A percentile compares a stretch with the other conserved stretches of the same genome.
Conservation (phyloP, 2,329 filamentous ascomycete species). For the Ophiosphaerella herpotricha region DNA sequence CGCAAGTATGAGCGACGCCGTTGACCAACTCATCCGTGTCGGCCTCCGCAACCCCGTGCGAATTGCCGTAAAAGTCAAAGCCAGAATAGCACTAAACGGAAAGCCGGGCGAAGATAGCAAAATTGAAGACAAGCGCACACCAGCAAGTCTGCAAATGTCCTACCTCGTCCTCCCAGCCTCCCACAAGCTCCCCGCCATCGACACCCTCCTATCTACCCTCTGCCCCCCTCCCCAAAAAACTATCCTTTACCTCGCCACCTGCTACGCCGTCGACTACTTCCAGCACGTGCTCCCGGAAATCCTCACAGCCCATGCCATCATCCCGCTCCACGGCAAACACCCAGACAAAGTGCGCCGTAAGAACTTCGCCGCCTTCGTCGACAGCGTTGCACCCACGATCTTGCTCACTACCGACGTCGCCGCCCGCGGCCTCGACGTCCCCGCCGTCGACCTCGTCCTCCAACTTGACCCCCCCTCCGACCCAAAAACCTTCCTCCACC, state of each 20-base stretch:
- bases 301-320: constrained; percentile 70
- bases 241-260: constrained; percentile 92
- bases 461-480: constrained; percentile 86
- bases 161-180: constrained; percentile 77
- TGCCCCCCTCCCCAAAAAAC: constrained; percentile 78
- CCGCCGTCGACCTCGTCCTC: constrained; percentile 86
- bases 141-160: constrained; percentile 89
- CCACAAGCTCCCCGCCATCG: constrained; percentile 78
- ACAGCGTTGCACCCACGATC: constrained; percentile 74
- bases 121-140: constrained; percentile 82
- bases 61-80: constrained; percentile 88
- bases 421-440: constrained; percentile 87
- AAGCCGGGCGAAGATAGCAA: constrained; percentile 60
- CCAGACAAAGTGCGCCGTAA: constrained; percentile 83
- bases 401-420: constrained; percentile 93
- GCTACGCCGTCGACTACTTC: constrained; percentile 94
- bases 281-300: constrained; percentile 76
- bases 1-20: constrained; percentile 92
- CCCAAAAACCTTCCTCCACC: constrained; percentile 78
- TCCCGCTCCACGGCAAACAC: constrained; percentile 91
- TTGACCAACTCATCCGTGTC: constrained; percentile 89
- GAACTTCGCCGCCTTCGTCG: constrained; percentile 82
- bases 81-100: constrained; percentile 28
- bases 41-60: constrained; percentile 93
- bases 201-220: constrained; percentile 70